Evolutionary conservation across 2,329 filamentous ascomycete genomes (phyloP).

Genomic region (Pyrenochaeta sp.): DNA sequence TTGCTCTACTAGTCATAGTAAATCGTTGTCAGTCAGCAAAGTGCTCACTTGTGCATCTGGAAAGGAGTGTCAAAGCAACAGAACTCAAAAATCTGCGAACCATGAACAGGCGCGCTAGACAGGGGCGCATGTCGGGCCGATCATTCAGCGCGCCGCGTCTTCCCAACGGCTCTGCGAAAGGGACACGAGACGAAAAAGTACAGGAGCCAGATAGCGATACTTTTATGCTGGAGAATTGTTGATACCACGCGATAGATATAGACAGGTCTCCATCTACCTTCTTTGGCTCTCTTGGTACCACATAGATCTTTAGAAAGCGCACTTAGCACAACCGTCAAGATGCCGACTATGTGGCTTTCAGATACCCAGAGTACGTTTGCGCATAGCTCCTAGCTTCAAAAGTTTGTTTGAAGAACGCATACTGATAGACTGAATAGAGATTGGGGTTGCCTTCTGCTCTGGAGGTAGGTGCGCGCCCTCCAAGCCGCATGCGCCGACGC

Average conservation of each 20-base stretch:
- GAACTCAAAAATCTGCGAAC: slow-evolving; percentile 30
- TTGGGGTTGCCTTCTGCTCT: slow-evolving; percentile 97
- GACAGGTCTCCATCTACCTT: not conserved
- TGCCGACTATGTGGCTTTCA: slow-evolving; percentile 95
- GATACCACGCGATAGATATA: slow-evolving; percentile 2
- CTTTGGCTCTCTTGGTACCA: no score
- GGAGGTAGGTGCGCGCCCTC: slow-evolving; percentile 74
- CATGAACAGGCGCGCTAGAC: slow-evolving; percentile 28
- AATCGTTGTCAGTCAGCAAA: no score
- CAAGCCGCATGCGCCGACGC: slow-evolving; percentile 21
- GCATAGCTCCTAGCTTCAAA: slow-evolving; percentile 2
- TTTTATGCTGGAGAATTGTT: slow-evolving; percentile 15
- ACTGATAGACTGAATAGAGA: slow-evolving; percentile 66
- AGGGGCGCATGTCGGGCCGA: slow-evolving; percentile 23
- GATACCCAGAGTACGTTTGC: slow-evolving; percentile 85
- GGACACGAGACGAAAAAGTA: slow-evolving; percentile 42
- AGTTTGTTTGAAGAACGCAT: not conserved
- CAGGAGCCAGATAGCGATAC: slow-evolving; percentile 2
- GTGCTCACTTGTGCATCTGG: not conserved
- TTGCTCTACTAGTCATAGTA: not conserved
- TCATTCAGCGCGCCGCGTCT: slow-evolving; percentile 23
- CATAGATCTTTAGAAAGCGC: no score
- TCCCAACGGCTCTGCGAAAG: slow-evolving; percentile 21
- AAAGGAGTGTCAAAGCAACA: not conserved
- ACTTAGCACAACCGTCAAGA: slow-evolving; percentile 28